Conservation (phyloP, 495 filamentous ascomycete species). For the Haplographium delicatum region DNA sequence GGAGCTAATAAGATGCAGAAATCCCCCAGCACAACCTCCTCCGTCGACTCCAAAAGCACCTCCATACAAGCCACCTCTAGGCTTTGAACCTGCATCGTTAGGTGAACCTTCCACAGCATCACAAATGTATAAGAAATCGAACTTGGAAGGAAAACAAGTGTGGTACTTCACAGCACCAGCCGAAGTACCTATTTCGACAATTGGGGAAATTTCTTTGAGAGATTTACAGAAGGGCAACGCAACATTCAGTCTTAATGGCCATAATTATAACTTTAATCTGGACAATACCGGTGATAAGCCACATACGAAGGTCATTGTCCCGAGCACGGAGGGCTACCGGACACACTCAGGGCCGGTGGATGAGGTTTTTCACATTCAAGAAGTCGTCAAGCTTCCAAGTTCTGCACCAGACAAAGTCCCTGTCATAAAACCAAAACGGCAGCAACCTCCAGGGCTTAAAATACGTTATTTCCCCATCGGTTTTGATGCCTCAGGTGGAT, state of each 20-base stretch:
- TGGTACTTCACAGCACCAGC: slow-evolving; percentile 52
- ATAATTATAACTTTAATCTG: slow-evolving; percentile 42
- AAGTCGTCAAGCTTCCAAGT: slow-evolving; percentile 34
- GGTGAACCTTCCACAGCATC: slow-evolving; percentile 1
- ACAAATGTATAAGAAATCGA: slow-evolving; percentile 18
- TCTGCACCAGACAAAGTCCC: slow-evolving; percentile 29
- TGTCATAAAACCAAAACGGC: slow-evolving; percentile 32
- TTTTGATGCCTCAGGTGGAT: too few species aligned
- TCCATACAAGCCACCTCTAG: slow-evolving; percentile 33
- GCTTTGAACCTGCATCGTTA: slow-evolving; percentile 29
- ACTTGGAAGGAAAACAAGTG: slow-evolving; percentile 43
- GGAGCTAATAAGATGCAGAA: slow-evolving; percentile 8
- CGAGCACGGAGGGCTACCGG: slow-evolving; percentile 28
- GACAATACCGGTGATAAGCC: slow-evolving; percentile 21
- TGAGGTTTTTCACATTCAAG: slow-evolving; percentile 42
- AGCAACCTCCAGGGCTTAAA: slow-evolving; percentile 52
- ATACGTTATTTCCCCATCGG: slow-evolving; percentile 57
- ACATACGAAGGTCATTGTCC: slow-evolving; percentile 21
- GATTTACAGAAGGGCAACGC: slow-evolving; percentile 28
- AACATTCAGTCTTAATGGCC: slow-evolving; percentile 33
- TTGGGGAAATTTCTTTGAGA: slow-evolving; percentile 36
- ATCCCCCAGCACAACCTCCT: background rate
- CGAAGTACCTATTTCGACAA: slow-evolving; percentile 35
- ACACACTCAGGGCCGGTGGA: too few species aligned
- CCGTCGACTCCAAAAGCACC: slow-evolving; percentile 15